Evolutionary conservation across 2,329 filamentous ascomycete species (phyloP).

Genomic region (Fusarium sp.): DNA sequence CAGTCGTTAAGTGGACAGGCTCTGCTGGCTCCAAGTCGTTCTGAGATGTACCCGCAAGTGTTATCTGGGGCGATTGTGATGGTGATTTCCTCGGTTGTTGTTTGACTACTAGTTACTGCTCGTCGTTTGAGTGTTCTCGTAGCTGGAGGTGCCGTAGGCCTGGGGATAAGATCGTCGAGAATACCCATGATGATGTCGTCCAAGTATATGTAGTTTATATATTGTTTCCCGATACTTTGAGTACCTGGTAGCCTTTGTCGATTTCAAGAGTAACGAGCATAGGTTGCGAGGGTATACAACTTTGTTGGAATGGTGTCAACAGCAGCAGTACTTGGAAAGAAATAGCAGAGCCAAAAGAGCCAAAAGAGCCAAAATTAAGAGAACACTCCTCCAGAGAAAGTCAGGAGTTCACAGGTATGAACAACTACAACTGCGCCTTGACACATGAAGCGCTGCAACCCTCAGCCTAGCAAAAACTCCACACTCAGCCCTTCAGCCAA

Average conservation of each 20-base stretch:
- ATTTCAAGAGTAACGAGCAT: not conserved
- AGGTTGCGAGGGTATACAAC: not conserved
- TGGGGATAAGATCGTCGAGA: not conserved
- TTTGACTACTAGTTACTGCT: not conserved
- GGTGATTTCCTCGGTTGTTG: not conserved
- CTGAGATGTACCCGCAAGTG: slow-evolving; percentile 20
- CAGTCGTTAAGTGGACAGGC: not conserved
- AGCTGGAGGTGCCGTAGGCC: slow-evolving; percentile 9
- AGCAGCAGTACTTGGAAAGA: not conserved
- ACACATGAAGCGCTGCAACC: not conserved
- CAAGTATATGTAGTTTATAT: not conserved
- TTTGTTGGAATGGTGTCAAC: not conserved
- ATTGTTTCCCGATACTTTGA: not conserved
- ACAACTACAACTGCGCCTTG: not conserved
- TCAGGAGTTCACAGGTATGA: not conserved
- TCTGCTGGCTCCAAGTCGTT: slow-evolving; percentile 1
- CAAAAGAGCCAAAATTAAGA: not conserved
- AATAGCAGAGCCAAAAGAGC: not conserved
- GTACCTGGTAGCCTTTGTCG: not conserved
- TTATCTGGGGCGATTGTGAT: slow-evolving; percentile 2
- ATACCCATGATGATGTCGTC: not conserved
- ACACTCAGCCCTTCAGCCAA: not conserved
- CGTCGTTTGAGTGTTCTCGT: not conserved
- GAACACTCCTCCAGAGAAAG: not conserved
- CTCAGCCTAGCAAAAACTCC: not conserved